Evolutionary conservation across 2,329 filamentous ascomycete genomes (phyloP), one percentile per base, ranked within the genome.

Genomic region (Waltergamsia citrina): DNA sequence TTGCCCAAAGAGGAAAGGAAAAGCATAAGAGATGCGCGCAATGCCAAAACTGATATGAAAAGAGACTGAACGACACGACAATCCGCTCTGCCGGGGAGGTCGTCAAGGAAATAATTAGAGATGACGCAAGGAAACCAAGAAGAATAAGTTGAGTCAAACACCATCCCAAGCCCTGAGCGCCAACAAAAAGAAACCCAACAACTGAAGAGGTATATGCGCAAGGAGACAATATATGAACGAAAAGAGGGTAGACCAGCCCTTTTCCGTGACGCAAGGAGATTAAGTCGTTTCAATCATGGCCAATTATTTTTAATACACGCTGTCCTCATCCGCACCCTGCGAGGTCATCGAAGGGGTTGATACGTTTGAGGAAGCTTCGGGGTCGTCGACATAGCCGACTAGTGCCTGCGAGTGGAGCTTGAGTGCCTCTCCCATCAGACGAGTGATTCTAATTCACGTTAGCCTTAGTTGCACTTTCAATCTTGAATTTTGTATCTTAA

Each of bases 371-470:
- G 76, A 79, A 46, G 68, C 75, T 57, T 81, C 76, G 47, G 75
- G 67, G 48, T 88, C 83, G 56, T 95, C 90, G 54, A 95, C 87
- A 53, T 94, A 96, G 57, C 90, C 88, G 45, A 90, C 78, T 22
- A 98, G 78, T 44, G 92, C 88, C 65, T 96, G 88, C 24, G 88
- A 85, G 62, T 96, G 90, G 38, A 95, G 78, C 55, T 93, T 92
- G 74, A 98, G 96, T 34, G 92, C 88, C 62, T 96, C 92, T 50
- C 92, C 92, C 84, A 96, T 94, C 33, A 96, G 77, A 55, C 93
- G 87, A 48, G 85, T 90, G 54, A 93, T 90, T 38, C 85, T 90
- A 32, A n/a, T 32, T 14, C 19, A 18, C 3, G 42, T 51, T 44
- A 52, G 41, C 37, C 41, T 32, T 29, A 4, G 6, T 9, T 16